phyloP scores from a whole-genome alignment of 306 rosid genomes.

The Sesbania bispinosa region DNA sequence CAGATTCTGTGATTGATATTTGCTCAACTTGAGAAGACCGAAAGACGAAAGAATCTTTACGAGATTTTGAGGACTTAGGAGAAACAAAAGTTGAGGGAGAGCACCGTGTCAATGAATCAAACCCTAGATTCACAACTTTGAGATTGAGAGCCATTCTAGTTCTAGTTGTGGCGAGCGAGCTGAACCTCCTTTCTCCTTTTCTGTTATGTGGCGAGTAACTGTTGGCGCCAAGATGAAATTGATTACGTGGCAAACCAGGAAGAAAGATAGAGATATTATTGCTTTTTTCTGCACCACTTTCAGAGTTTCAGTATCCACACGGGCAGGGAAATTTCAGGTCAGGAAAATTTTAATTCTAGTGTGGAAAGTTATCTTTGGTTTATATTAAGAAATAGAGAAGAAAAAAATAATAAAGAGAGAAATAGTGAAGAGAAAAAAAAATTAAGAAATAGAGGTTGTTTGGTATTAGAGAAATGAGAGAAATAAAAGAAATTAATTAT shows the following conservation, averaged over 20 bases:
- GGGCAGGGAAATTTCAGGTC: too few relatives aligned
- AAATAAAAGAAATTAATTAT: too few relatives aligned
- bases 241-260: constrained; percentile 25
- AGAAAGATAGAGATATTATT: neutral
- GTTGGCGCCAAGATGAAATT: constrained; percentile 16
- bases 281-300: neutral
- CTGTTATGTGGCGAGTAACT: constrained; percentile 22
- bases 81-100: constrained; percentile 15
- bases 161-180: neutral
- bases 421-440: too few relatives aligned
- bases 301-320: neutral
- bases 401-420: too few relatives aligned
- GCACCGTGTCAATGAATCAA: neutral
- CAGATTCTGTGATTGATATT: constrained; percentile 53
- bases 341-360: too few relatives aligned
- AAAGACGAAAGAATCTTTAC: constrained; percentile 11
- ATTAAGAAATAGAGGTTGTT: too few relatives aligned
- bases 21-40: constrained; percentile 37
- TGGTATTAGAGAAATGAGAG: too few relatives aligned
- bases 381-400: too few relatives aligned
- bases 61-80: constrained; percentile 21
- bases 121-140: constrained; percentile 23
- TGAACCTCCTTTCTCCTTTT: neutral
- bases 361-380: too few relatives aligned
- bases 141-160: constrained; percentile 31